Evolutionary conservation across 176 grass and related monocot genomes (phyloP).

Genomic region (Ensete ventricosum): DNA sequence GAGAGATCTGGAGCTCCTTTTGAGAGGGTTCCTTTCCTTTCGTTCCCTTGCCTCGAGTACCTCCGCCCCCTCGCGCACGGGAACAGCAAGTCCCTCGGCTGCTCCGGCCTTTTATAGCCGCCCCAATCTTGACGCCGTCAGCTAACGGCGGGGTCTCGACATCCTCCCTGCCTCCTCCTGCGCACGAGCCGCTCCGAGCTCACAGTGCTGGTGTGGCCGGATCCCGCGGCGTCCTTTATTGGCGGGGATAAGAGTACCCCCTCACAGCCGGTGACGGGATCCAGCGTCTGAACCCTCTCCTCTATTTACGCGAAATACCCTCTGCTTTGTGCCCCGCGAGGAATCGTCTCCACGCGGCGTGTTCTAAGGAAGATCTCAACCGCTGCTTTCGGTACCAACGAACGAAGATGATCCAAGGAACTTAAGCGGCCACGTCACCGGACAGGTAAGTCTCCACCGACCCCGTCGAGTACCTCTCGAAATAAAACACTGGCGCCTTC

Average conservation of each 20-base stretch:
- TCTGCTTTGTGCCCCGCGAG: background rate
- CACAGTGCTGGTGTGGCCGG: background rate
- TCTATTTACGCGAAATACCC: background rate
- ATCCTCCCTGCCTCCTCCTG: background rate
- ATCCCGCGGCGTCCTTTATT: background rate
- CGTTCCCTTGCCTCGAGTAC: background rate
- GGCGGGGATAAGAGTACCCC: background rate
- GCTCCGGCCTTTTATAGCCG: background rate
- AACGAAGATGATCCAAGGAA: too few relatives aligned
- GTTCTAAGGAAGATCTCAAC: too few relatives aligned
- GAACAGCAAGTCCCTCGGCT: background rate
- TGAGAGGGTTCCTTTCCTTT: too few relatives aligned
- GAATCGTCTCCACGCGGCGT: background rate
- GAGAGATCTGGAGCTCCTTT: background rate
- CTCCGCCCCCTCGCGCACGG: background rate
- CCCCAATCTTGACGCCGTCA: background rate
- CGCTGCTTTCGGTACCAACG: too few relatives aligned
- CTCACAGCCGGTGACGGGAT: background rate
- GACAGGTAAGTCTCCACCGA: too few relatives aligned
- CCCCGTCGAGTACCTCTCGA: too few relatives aligned
- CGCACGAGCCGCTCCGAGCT: background rate
- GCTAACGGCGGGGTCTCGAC: background rate
- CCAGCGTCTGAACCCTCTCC: background rate
- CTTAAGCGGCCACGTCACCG: too few relatives aligned
- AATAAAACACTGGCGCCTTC: too few relatives aligned